Percentiles rank a stretch among this genome's conserved stretches.
These are phyloP conservation scores for Benincasa hispida DNA, from an alignment of 306 rosid genomes.

Conservation along the genomic window DNA sequence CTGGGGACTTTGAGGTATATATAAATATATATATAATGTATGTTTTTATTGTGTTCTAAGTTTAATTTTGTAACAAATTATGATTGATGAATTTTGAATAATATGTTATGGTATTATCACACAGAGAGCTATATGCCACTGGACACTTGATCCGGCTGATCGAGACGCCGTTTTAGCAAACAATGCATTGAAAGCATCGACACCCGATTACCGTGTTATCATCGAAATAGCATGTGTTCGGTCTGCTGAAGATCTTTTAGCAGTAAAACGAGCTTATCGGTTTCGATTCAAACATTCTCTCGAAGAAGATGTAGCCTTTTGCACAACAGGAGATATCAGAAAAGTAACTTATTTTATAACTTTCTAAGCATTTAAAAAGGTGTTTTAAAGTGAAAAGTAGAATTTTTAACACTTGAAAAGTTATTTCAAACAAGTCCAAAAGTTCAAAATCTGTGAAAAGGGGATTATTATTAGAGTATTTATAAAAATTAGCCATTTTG, in stretches of 20 bases:
- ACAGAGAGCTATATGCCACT: constrained; percentile 29
- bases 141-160: constrained; percentile 45
- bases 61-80: background rate
- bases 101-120: background rate
- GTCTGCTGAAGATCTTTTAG: constrained; percentile 31
- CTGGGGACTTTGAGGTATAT: constrained; percentile 36
- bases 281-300: constrained; percentile 29
- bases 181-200: constrained; percentile 15
- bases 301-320: constrained; percentile 44
- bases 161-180: constrained; percentile 31
- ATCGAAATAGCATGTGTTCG: constrained; percentile 33
- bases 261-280: constrained; percentile 29
- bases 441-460: no score
- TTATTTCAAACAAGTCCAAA: no score
- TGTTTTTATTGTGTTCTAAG: background rate
- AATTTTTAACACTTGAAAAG: no score
- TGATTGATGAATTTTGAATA: no score
- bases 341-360: constrained; percentile 23
- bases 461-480: no score
- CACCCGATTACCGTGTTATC: constrained; percentile 22
- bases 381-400: no score
- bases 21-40: background rate
- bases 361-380: no score
- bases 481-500: background rate
- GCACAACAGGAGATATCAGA: constrained; percentile 22